Percentiles rank a stretch among this genome's conserved stretches.
Evolutionary conservation across 2,329 filamentous ascomycete species (phyloP).

Genomic region (Emergomyces africanus): DNA sequence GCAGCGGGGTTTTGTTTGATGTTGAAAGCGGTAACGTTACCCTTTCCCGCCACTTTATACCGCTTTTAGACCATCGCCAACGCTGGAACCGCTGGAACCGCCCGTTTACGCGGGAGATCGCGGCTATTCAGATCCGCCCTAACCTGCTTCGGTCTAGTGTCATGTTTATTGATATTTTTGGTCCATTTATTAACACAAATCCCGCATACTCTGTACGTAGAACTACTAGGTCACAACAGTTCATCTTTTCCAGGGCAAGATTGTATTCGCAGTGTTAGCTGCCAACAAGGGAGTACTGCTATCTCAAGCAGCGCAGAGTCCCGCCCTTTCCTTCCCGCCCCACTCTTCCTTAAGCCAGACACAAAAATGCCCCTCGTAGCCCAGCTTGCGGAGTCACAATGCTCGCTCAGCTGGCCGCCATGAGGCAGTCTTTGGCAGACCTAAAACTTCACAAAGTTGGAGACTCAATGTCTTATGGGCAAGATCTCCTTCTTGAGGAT

Average conservation of each 20-base stretch:
- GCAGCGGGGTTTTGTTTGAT: background rate
- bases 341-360: background rate
- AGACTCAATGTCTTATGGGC: constrained; percentile 37
- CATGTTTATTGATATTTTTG: background rate
- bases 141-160: background rate
- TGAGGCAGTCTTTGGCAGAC: constrained; percentile 72
- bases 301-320: background rate
- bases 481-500: constrained; percentile 49
- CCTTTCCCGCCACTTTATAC: background rate
- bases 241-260: background rate
- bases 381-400: constrained; percentile 44
- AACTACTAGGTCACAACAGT: too few species aligned
- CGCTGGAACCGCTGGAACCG: background rate
- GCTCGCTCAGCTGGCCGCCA: constrained; percentile 71
- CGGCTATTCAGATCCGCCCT: background rate
- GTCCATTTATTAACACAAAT: too few species aligned
- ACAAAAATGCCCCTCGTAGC: background rate
- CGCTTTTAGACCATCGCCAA: background rate
- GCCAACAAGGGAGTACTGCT: too few species aligned
- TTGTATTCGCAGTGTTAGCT: background rate
- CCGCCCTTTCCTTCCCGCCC: background rate
- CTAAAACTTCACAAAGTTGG: constrained; percentile 46
- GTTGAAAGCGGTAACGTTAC: background rate
- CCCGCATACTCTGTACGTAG: too few species aligned
- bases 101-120: background rate